These are phyloP conservation scores for Murraya paniculata DNA, from an alignment of 345 rosid genomes.

Conservation along the genomic window DNA sequence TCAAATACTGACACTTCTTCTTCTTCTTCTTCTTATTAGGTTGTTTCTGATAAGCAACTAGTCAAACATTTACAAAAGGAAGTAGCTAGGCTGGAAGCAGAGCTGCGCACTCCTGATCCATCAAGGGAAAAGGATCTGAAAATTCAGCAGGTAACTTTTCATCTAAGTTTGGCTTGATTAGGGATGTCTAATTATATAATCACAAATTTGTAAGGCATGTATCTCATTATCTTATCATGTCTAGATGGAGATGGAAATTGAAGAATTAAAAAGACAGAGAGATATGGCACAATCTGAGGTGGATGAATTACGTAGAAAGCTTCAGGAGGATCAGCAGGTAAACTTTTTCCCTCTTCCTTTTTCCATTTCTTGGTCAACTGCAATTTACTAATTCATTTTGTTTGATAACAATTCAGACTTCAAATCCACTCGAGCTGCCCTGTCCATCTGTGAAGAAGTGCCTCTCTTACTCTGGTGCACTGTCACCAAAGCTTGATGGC, in stretches of 20 bases:
- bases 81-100: conserved; percentile 97
- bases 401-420: conserved; percentile 38
- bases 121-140: conserved; percentile 79
- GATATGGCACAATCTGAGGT: conserved; percentile 78
- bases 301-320: conserved; percentile 76
- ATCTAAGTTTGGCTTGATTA: conserved; percentile 5
- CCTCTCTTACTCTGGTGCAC: conserved; percentile 72
- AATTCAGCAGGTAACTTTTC: conserved; percentile 67
- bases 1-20: background rate
- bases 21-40: conserved; percentile 35
- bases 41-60: conserved; percentile 93
- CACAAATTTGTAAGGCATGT: conserved; percentile 12
- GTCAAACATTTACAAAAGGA: conserved; percentile 99
- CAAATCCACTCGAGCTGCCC: conserved; percentile 52
- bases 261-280: conserved; percentile 84
- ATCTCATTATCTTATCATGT: conserved; percentile 9
- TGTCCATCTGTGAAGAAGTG: conserved; percentile 79
- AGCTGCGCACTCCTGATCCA: conserved; percentile 92
- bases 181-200: background rate
- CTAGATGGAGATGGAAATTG: conserved; percentile 96
- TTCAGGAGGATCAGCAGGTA: conserved; percentile 63
- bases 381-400: conserved; percentile 4
- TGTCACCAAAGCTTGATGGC: conserved; percentile 50
- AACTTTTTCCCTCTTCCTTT: conserved; percentile 8
- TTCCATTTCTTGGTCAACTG: background rate